Base-by-base conservation (phyloP, 805 yeast species). In the Debaryomyces hansenii region DNA sequence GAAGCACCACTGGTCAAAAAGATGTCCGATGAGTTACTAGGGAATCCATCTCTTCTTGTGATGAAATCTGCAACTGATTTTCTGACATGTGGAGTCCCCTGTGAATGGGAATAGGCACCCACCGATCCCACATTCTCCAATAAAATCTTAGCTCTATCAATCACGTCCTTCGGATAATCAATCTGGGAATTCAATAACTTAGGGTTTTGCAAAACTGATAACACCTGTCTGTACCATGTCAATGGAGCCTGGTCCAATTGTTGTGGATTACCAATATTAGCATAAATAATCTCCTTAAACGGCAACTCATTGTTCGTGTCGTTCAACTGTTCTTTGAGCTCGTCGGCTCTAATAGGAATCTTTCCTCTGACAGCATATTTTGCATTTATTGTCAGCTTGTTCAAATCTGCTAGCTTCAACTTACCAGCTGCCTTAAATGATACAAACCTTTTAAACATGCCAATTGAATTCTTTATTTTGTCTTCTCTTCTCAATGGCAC, bases 181-280 rank as follows among this genome's bases (percentile, higher is more conserved):
- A 62, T 46, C 11, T 57, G 42, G 5, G 66, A 59, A 27, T 54
- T 50, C 37, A 91, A 56, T 42, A 91, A 66, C 27, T 75, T 79
- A 0, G 99, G 98, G 64, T 88, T 86, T 69, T 94, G 97, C 56
- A 92, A 70, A 37, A 91, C 66, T 0, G 97, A 81, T 49, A 92
- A 72, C 4, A 91, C 96, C 63, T 91, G 96, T 58, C 99, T 80
- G 68, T 90, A 91, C 74, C 94, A 94, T n/a, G 96, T 88, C 57
- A 94, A 75, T 0, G 99, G 99, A 59, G 84, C 79, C 67, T 94
- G 99, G 56, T 90, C 92, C 62, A 94, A 76, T 64, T 92, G 98
- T 68, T 94, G 99, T 2, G 99, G 99, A 64, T 94, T 94, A 27
- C 99, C 99, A 52, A 94, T 94, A 64, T 94, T 94, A 52, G 97